Base-by-base conservation (phyloP, 2,329 filamentous ascomycete genomes). In the Pyricularia grisea region DNA sequence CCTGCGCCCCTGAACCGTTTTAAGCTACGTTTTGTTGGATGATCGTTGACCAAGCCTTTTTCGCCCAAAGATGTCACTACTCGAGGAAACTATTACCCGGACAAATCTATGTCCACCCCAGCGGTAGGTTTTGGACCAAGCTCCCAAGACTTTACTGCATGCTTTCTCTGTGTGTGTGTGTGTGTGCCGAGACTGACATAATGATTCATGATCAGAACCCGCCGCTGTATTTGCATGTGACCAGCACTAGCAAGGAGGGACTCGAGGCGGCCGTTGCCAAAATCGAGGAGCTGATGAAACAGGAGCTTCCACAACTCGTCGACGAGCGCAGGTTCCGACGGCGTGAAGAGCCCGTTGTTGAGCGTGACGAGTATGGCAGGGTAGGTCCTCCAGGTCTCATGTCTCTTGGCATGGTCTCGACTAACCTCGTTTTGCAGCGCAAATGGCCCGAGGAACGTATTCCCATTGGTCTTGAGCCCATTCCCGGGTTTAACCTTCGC, bases 361-460 rank as follows among this genome's bases (percentile, higher is more conserved):
- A 98, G 79, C 88, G 93, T 70, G 94, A 97, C 76, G 93, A 97
- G 77, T 93, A 90, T 78, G 94, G 94, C 73, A 88, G 94, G 76
- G 93, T 97, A 87, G 65, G 76, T 72, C 14, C 30, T 31, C n/a
- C 63, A 6, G 25, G 17, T 30, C 27, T 25, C n/a, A n/a, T 27
- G 10, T 66, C 4, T 66, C 4, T 25, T 17, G 10, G 31, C 7
- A 10, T 28, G 33, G 6, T 17, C 11, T 27, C 23, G 4, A 50
- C 65, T 67, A 31, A 67, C 65, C 61, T 28, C 23, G 68, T 27
- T 67, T 73, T 67, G 2, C 33, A 72, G 93, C 93, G 94, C 73
- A 99, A 98, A 92, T 99, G 95, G 95, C 94, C 95, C 0, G 95
- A 98, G 77, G 93, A 97, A 81, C 93, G 92, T 75, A 97, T 99